Base-by-base conservation (phyloP, 2,329 filamentous ascomycete species). In the Paradendryphiella salina region DNA sequence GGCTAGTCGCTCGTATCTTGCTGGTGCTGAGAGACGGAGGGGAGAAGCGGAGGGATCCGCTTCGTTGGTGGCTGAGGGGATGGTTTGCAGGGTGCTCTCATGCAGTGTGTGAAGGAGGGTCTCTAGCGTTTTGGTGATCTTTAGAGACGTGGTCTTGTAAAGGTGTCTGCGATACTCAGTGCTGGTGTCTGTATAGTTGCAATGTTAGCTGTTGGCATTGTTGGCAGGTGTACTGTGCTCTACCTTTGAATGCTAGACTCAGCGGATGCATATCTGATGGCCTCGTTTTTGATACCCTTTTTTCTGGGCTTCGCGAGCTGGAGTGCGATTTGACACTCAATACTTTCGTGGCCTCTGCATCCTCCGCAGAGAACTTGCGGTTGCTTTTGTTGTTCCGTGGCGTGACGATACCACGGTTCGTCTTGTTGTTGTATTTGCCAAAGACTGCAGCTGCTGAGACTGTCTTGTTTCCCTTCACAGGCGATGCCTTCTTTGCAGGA, bases 241-340 rank as follows among this genome's bases (percentile, higher is more conserved):
- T 52, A 67, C 71, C 63, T 50, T 63, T 66, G 56, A 72, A 73
- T 1, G 46, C 54, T 8, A 59, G 28, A 23, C 58, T 63, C 6
- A 73, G 55, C 2, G 66, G 60, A 44, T 72, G 66, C 33, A 50
- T 38, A 5, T 51, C 48, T 6, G 42, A 39, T 5, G 40, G 33
- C 7, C 39, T 57, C 43, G 46, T 56, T 15, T 26, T 46, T 1
- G 29, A 37, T 13, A 9, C 42, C 5, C 38, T 53, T 29, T 58
- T 61, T 29, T 48, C 45, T 32, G 48, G 50, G 13, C 42, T 57
- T 20, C 32, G 56, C 11, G 48, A 36, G 45, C 48, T 57, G 10
- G 47, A 47, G 4, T 21, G 40, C 10, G 41, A 43, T 36, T 55
- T 54, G 38, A 29, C 20, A 23, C 28, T 49, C 15, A 41, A n/a